These are phyloP conservation scores for Bidens hawaiensis DNA, from an alignment of 140 eudicot genomes.

Conservation along the genomic window DNA sequence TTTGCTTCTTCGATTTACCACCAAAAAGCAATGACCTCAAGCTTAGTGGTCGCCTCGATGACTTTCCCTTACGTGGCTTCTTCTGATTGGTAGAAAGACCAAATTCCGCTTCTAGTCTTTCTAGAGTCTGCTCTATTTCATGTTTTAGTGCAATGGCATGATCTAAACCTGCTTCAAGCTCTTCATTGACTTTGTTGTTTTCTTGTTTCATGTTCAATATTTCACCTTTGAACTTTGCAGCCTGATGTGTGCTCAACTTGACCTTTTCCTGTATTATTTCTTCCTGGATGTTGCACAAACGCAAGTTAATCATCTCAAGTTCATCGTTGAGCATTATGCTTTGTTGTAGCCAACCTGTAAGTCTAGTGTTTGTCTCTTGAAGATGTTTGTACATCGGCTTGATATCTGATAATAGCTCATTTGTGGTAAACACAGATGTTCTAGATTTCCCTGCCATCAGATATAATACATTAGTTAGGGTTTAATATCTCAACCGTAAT, in stretches of 20 bases:
- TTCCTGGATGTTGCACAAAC: constrained; percentile 55
- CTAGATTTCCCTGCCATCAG: constrained; percentile 23
- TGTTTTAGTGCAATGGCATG: constrained; percentile 43
- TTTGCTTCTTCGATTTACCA: constrained; percentile 51
- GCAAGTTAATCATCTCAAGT: constrained; percentile 37
- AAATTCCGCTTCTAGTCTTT: constrained; percentile 50
- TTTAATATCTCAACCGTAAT: too few species aligned
- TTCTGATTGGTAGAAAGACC: constrained; percentile 33
- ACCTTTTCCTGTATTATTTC: constrained; percentile 45
- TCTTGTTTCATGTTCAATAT: constrained; percentile 84
- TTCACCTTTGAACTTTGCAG: constrained; percentile 90
- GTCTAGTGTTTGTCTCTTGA: constrained; percentile 48
- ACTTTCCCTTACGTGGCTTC: constrained; percentile 23
- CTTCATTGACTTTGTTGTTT: constrained; percentile 73
- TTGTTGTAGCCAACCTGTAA: constrained; percentile 57
- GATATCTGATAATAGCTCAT: constrained; percentile 50
- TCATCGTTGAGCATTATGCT: constrained; percentile 56
- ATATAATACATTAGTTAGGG: not conserved
- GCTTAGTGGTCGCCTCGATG: constrained; percentile 37
- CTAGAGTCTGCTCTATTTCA: constrained; percentile 51
- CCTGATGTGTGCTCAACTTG: constrained; percentile 66
- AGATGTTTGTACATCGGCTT: constrained; percentile 61
- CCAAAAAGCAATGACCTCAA: constrained; percentile 76
- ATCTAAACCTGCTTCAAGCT: constrained; percentile 68
- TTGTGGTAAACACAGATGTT: constrained; percentile 22